Evolutionary conservation across 495 filamentous ascomycete genomes (phyloP).

Genomic region (Hyaloscypha hepaticicola): DNA sequence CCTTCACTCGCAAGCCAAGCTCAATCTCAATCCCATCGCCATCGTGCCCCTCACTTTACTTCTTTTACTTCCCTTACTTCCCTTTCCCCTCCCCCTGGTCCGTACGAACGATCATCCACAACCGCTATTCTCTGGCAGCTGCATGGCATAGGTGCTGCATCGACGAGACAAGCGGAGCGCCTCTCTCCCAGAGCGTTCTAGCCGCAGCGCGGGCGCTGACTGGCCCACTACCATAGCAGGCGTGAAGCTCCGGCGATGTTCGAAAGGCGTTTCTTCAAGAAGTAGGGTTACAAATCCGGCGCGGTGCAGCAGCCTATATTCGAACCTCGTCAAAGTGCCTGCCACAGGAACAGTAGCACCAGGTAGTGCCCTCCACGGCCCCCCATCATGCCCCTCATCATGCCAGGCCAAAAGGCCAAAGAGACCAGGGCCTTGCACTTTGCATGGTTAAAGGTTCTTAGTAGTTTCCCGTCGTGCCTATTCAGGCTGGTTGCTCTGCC

Average conservation of each 20-base stretch:
- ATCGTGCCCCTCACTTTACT: not conserved
- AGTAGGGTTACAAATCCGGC: slow-evolving; percentile 17
- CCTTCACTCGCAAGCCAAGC: too few species aligned
- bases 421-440: not conserved
- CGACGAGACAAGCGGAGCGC: not conserved
- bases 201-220: not conserved
- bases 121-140: slow-evolving; percentile 13
- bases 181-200: not conserved
- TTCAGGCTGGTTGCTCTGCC: slow-evolving; percentile 25
- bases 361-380: not conserved
- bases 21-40: not conserved
- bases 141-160: slow-evolving; percentile 12
- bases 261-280: not conserved
- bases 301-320: slow-evolving; percentile 17
- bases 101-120: not conserved
- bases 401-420: not conserved
- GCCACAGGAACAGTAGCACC: not conserved
- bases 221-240: too few species aligned
- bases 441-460: not conserved
- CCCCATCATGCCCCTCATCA: too few species aligned
- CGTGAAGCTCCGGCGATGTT: slow-evolving; percentile 14
- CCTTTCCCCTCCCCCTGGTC: not conserved
- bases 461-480: slow-evolving; percentile 15
- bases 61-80: not conserved
- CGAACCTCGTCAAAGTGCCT: not conserved